Evolutionary conservation across 2,329 filamentous ascomycete genomes (phyloP).

Genomic region (Xylaria digitata): DNA sequence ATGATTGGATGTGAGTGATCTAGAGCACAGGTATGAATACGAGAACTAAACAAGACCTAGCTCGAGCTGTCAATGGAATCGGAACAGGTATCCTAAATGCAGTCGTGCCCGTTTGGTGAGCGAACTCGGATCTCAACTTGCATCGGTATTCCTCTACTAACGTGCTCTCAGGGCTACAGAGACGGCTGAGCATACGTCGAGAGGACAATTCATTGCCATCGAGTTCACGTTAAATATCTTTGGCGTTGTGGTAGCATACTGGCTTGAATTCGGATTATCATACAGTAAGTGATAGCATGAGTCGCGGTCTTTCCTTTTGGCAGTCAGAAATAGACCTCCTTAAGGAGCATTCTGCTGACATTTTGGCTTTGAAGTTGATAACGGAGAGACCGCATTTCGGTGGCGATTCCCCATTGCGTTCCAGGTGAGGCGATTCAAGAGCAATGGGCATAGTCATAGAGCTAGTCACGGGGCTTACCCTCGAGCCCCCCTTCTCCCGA

Average conservation of each 20-base stretch:
- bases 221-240: constrained; percentile 81
- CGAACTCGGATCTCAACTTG: not conserved
- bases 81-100: constrained; percentile 77
- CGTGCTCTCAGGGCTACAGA: constrained; percentile 66
- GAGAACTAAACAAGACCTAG: constrained; percentile 47
- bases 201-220: constrained; percentile 76
- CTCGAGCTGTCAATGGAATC: constrained; percentile 70
- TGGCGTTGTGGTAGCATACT: constrained; percentile 73
- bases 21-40: not conserved
- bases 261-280: constrained; percentile 69
- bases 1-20: constrained; percentile 71
- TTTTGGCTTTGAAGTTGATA: constrained; percentile 19
- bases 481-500: not conserved
- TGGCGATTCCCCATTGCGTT: constrained; percentile 36
- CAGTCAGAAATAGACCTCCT: not conserved
- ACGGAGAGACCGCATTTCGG: constrained; percentile 28
- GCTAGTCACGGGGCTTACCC: no score
- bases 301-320: not conserved
- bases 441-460: not conserved
- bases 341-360: constrained; percentile 1
- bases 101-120: constrained; percentile 72
- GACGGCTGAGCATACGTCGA: constrained; percentile 73
- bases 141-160: not conserved
- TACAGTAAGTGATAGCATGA: constrained; percentile 60
- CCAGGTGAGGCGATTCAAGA: constrained; percentile 17